Evolutionary conservation across 345 rosid species (phyloP).

Genomic region (Citrus hindsii): DNA sequence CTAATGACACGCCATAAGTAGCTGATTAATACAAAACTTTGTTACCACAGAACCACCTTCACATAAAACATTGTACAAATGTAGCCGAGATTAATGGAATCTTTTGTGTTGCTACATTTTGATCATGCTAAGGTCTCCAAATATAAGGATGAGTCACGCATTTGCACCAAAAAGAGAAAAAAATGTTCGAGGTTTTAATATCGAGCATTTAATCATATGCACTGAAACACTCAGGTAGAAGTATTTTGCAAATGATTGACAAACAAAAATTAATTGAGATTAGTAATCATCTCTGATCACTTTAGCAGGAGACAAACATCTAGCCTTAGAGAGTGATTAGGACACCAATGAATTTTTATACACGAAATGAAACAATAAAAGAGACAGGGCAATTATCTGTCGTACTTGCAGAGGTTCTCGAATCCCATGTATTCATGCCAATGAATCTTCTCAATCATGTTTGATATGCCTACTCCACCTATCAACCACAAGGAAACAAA

Average conservation of each 20-base stretch:
- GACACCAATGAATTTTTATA: not conserved
- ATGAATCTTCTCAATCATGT: slow-evolving; percentile 35
- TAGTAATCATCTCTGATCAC: not conserved
- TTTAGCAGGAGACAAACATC: not conserved
- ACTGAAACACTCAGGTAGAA: not conserved
- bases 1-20: not conserved
- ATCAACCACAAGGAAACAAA: not conserved
- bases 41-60: not conserved
- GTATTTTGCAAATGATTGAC: not conserved
- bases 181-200: no score
- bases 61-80: not conserved
- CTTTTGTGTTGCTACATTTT: not conserved
- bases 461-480: slow-evolving; percentile 54
- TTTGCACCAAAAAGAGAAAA: no score
- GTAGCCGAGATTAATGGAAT: not conserved
- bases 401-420: slow-evolving; percentile 45
- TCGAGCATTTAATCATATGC: not conserved
- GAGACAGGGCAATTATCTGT: not conserved
- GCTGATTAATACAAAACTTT: not conserved
- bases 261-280: not conserved
- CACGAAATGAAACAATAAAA: not conserved
- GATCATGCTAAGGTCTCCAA: not conserved
- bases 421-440: slow-evolving; percentile 48
- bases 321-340: not conserved
- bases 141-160: no score